Base-by-base conservation (phyloP, 257 asterid genomes). In the Solanum etuberosum region DNA sequence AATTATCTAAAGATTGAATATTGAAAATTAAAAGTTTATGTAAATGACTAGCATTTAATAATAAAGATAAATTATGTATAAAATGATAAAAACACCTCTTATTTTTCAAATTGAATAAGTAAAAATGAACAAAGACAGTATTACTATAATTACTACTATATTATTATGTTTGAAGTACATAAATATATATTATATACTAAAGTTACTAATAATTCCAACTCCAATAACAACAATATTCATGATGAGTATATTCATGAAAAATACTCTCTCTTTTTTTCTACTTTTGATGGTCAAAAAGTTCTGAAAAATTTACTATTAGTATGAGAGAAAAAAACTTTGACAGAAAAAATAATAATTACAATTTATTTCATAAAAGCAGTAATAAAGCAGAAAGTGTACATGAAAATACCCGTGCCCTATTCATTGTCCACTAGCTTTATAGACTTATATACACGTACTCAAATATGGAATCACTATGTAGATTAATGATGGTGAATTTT, bases 321-420 rank as follows among this genome's bases (percentile, higher is more conserved):
- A 70, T 31, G n/a, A 25, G 11, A 0, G 16, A 1, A 34, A 73
- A 83, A 68, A 15, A 34, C 67, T 34, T 37, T 37, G 37, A 77
- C 31, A 37, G 61, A 80, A 25, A 73, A 23, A 87, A 43, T 89
- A 57, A 89, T 74, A 86, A 89, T 86, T 89, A 78, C 84, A 43
- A 43, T 77, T 63, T 76, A 54, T 86, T 71, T 86, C 34, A 61
- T 86, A 21, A 29, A 81, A 18, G 23, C 18, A 51, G 51, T 6
- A 31, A 81, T 35, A 35, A 86, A 89, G 82, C 59, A 83, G 71
- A 63, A 48, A 48, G 71, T n/a, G 46, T 65, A 40, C 90, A 87
- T 35, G 88, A 86, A 86, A 86, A 23, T 78, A 65, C 90, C 90
- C 90, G 90, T 87, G 90, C 84, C 42, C 43, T n/a, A 35, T 43